A percentile compares a stretch with the other conserved stretches of the same genome.
These are phyloP conservation scores for Puccinellia tenuiflora DNA, from an alignment of 176 grass and related monocot genomes.

Conservation along the genomic window DNA sequence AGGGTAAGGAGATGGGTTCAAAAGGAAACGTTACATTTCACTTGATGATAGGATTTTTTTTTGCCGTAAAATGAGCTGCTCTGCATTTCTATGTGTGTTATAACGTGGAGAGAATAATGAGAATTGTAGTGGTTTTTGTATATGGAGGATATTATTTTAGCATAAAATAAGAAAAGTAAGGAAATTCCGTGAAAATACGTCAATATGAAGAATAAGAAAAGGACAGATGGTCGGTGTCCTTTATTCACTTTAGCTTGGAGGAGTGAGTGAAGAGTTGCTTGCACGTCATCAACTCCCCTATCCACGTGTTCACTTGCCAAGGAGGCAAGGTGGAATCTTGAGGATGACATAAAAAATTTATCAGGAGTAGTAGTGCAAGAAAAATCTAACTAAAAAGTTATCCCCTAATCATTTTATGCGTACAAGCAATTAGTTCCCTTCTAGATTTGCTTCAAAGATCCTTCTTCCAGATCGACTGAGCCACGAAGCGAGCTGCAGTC, in stretches of 20 bases:
- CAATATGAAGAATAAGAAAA: background rate
- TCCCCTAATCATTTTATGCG: background rate
- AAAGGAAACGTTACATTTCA: too few species aligned
- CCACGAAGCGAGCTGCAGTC: background rate
- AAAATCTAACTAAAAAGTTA: background rate
- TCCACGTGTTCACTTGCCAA: background rate
- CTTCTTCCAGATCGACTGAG: background rate
- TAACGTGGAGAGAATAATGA: too few species aligned
- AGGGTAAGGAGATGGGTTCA: too few species aligned
- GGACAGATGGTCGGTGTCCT: background rate
- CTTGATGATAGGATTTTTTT: too few species aligned
- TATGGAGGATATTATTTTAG: too few species aligned
- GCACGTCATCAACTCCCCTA: conserved; percentile 16
- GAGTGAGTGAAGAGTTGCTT: conserved; percentile 3
- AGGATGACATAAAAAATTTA: background rate
- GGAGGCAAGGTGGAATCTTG: conserved; percentile 4
- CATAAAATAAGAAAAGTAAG: too few species aligned
- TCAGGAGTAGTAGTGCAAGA: background rate
- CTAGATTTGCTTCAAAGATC: background rate
- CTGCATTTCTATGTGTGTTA: too few species aligned
- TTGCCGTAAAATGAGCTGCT: too few species aligned
- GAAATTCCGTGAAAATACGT: too few species aligned
- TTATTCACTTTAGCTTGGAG: background rate
- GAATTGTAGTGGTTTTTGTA: too few species aligned
- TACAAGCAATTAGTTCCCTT: background rate